Evolutionary conservation across 2,329 filamentous ascomycete genomes (phyloP), one percentile per base, ranked within the genome.

Genomic region (Trichoderma sp.): DNA sequence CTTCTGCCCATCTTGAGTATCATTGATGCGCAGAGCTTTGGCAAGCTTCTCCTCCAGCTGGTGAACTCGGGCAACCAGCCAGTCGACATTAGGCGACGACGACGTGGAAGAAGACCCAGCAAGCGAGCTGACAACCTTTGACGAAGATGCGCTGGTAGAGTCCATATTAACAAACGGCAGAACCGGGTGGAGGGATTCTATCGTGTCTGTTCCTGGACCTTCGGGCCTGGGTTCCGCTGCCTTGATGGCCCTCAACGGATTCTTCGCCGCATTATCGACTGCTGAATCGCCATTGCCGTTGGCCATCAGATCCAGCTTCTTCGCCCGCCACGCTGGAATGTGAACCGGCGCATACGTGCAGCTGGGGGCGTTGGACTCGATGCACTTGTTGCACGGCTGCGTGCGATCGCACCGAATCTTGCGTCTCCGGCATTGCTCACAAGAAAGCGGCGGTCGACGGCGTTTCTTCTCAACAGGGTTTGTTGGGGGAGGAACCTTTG

Each of bases 391-490:
- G 75, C 89, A 91, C 1, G 90, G 90, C 7, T 81, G 79, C 72
- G 86, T 85, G 63, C 87, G 86, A 76, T 91, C 86, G 76, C 89
- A 91, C 61, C 85, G 84, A 72, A 91, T 86, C 78, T 91, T 92
- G 53, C 88, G 87, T 70, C 81, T 84, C 57, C 89, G 83, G 76
- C 90, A 91, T 56, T 88, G 82, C 74, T 84, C 81, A 77, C 88
- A 90, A 1, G 88, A 88, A 36, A 85, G 78, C 3, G 83, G 79
- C 39, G 82, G 82, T 21, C 81, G 79, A 66, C 82, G 79, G 11
- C 82, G 77, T 72, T 82, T 83, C 80, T 82, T 83, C 61, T 78
- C 76, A 12, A n/a, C 11, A 18, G 21, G 6, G 7, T 9, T 51
- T 47, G 36, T 57, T 6, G n/a, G 7, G 4, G 56, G 39, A 7